A percentile compares a stretch with the other conserved stretches of the same genome.
Conservation (phyloP, 192 early-diverging fungal genomes). For the Chytriomyces sp. region DNA sequence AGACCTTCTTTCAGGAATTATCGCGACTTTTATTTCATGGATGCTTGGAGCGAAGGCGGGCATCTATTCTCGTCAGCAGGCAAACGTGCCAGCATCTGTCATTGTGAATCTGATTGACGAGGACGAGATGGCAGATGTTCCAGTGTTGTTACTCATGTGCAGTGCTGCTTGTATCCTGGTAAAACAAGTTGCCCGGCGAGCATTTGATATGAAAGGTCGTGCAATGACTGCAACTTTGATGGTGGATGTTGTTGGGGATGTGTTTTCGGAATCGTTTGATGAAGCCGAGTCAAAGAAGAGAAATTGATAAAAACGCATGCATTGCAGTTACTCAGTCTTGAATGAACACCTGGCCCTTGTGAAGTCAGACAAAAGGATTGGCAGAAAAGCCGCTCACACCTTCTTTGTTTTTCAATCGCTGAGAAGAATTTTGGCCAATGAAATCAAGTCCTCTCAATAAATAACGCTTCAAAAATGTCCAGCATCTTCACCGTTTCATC, state of each 20-base stretch:
- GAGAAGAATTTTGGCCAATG: no score
- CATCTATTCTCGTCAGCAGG: neutral
- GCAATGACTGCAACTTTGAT: constrained; percentile 68
- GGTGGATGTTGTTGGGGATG: constrained; percentile 61
- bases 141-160: constrained; percentile 63
- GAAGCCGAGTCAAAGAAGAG: constrained; percentile 17
- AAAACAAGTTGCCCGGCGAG: constrained; percentile 57
- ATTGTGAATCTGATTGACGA: no score
- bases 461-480: constrained; percentile 37
- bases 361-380: no score
- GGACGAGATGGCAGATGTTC: constrained; percentile 1
- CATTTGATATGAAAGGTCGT: constrained; percentile 67
- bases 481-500: constrained; percentile 36
- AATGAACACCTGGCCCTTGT: no score
- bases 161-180: constrained; percentile 68
- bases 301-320: constrained; percentile 16
- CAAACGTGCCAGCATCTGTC: neutral
- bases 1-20: constrained; percentile 84
- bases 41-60: constrained; percentile 60
- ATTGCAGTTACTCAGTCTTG: neutral
- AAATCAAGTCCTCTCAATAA: constrained; percentile 23
- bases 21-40: constrained; percentile 91
- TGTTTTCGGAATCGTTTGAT: constrained; percentile 51
- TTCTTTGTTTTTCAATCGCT: no score
- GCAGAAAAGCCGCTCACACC: no score